A percentile compares a stretch with the other conserved stretches of the same genome.
Evolutionary conservation across 768 basidiomycete genomes (phyloP).

Genomic region (Coprinopsis marcescibilis): DNA sequence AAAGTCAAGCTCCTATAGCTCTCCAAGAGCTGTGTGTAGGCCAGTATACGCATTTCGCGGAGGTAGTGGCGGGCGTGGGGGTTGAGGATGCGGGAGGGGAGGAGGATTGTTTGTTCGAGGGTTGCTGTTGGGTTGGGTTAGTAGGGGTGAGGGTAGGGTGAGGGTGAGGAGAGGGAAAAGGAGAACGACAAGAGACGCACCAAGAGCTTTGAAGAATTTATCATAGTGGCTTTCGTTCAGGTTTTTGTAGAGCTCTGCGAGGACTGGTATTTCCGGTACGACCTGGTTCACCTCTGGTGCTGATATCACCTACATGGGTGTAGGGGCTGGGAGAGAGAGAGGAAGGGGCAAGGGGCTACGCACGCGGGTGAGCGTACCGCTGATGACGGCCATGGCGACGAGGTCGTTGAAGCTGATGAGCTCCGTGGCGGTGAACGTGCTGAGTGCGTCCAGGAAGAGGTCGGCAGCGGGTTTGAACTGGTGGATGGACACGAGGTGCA

Average conservation of each 20-base stretch:
- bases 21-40: conserved; percentile 89
- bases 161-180: too few species aligned
- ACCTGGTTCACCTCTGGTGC: conserved; percentile 87
- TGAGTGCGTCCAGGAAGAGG: conserved; percentile 84
- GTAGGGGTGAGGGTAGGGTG: too few species aligned
- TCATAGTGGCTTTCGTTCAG: conserved; percentile 93
- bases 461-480: conserved; percentile 86
- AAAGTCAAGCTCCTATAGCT: conserved; percentile 86
- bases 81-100: conserved; percentile 81
- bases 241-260: conserved; percentile 79
- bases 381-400: conserved; percentile 77
- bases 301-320: conserved; percentile 63
- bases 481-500: conserved; percentile 82
- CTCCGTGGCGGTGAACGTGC: too few species aligned
- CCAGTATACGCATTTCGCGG: conserved; percentile 93
- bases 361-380: conserved; percentile 68
- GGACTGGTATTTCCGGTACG: conserved; percentile 74
- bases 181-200: too few species aligned
- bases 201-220: conserved; percentile 92
- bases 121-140: conserved; percentile 45
- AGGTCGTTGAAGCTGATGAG: conserved; percentile 88
- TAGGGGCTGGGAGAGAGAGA: too few species aligned
- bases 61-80: conserved; percentile 89
- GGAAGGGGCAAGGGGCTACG: conserved; percentile 84
- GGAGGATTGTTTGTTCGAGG: conserved; percentile 80